These are phyloP conservation scores for Candida ponderosae DNA, from an alignment of 805 yeast species.

Conservation along the genomic window DNA sequence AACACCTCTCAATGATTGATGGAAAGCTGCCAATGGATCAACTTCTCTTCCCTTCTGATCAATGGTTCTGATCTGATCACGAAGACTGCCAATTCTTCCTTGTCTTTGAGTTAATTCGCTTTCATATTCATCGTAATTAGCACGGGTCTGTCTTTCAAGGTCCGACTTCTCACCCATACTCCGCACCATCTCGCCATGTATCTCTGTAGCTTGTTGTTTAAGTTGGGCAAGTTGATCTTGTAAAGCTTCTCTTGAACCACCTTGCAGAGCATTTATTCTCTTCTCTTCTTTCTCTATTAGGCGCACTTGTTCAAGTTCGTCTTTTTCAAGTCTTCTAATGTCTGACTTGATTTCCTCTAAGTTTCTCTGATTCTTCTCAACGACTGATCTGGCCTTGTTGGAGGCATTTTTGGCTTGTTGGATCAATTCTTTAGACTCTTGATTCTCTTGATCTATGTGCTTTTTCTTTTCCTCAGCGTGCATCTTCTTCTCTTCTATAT, in stretches of 20 bases:
- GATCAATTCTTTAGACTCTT: not conserved
- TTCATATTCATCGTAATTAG: not conserved
- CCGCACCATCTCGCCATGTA: not conserved
- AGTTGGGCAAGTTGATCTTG: conserved; percentile 6
- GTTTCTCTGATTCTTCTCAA: too few relatives aligned
- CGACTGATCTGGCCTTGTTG: conserved; percentile 10
- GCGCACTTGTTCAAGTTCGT: conserved; percentile 10
- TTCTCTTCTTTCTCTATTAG: conserved; percentile 17
- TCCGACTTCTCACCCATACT: not conserved
- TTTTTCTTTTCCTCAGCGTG: conserved; percentile 6
- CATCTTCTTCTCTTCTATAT: conserved; percentile 15
- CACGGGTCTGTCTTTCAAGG: not conserved
- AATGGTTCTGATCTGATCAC: not conserved
- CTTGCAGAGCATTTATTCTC: conserved; percentile 19
- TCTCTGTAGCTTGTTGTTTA: not conserved
- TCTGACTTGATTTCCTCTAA: conserved; percentile 11
- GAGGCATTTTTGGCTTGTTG: not conserved
- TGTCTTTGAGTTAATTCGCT: too few relatives aligned
- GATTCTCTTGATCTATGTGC: not conserved
- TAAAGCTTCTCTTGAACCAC: conserved; percentile 16
- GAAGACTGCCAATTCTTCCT: not conserved
- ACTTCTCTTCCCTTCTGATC: not conserved
- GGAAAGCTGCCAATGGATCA: conserved; percentile 8
- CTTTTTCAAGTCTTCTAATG: conserved; percentile 9
- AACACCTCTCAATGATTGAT: not conserved